These are phyloP conservation scores for Penicillium brevicompactum DNA, from an alignment of 2,329 filamentous ascomycete species.

Conservation along the genomic window DNA sequence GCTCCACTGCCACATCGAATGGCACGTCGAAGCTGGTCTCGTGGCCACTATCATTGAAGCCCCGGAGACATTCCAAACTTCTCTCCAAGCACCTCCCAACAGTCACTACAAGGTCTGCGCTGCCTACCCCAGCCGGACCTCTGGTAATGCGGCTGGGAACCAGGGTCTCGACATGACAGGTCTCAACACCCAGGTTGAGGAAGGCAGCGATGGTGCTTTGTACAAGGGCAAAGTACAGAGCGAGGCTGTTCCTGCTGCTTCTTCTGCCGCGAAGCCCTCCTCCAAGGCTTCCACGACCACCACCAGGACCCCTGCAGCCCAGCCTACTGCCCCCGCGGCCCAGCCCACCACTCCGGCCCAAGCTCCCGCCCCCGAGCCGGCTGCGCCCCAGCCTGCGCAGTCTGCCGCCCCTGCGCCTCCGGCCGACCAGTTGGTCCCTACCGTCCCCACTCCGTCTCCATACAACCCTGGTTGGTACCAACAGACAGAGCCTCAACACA, in stretches of 20 bases:
- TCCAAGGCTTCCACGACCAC: not conserved
- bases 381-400: not conserved
- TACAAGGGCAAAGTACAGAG: constrained; percentile 6
- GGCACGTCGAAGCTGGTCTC: constrained; percentile 37
- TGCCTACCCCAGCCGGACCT: constrained; percentile 21
- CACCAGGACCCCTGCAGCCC: not conserved
- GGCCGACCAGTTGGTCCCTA: not conserved
- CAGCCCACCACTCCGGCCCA: not conserved
- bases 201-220: constrained; percentile 19
- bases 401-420: not conserved
- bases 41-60: constrained; percentile 36
- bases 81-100: constrained; percentile 17
- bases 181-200: constrained; percentile 10
- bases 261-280: not conserved
- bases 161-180: constrained; percentile 18
- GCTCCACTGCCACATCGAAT: constrained; percentile 41
- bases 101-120: constrained; percentile 27
- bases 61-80: constrained; percentile 27
- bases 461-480: not conserved
- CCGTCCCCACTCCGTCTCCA: not conserved
- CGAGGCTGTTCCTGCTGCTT: not conserved
- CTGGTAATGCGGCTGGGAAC: constrained; percentile 29
- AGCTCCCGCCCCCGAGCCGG: not conserved
- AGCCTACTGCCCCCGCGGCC: not conserved
- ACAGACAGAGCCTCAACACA: not conserved